Evolutionary conservation across 164 flowering plant species (phyloP).

Genomic region (Echeveria elegans): DNA sequence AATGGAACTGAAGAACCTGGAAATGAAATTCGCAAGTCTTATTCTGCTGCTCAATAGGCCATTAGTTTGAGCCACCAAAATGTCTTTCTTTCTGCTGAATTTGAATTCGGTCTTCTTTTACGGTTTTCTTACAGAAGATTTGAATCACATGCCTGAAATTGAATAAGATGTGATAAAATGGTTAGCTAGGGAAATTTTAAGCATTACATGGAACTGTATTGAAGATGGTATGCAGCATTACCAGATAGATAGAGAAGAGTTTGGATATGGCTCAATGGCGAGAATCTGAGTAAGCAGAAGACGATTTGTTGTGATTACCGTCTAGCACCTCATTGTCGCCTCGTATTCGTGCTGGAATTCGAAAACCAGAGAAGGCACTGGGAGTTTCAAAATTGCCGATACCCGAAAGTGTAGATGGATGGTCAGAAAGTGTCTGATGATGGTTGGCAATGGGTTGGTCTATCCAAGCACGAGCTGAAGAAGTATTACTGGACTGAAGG

Average conservation of each 20-base stretch:
- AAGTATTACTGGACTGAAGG: constrained; percentile 99
- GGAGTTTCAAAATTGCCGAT: constrained; percentile 38
- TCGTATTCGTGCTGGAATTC: constrained; percentile 81
- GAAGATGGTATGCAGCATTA: constrained; percentile 6
- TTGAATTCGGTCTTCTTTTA: not conserved
- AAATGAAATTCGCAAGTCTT: not conserved
- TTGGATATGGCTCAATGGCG: constrained; percentile 58
- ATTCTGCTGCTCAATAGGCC: not conserved
- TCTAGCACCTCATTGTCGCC: constrained; percentile 87
- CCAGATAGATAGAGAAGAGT: constrained; percentile 17
- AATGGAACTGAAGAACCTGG: not conserved
- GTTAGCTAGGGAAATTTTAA: constrained; percentile 2
- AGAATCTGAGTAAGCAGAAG: constrained; percentile 88
- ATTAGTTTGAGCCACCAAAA: not conserved
- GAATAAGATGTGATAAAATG: not conserved
- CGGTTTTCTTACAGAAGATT: not conserved
- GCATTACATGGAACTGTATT: not conserved
- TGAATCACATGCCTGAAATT: not conserved
- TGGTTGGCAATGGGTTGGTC: constrained; percentile 35
- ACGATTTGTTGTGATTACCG: constrained; percentile 59
- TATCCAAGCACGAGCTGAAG: constrained; percentile 87
- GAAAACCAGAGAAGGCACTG: constrained; percentile 76
- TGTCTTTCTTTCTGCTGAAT: constrained; percentile 9
- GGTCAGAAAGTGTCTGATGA: constrained; percentile 16
- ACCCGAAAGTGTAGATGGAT: constrained; percentile 35